These are phyloP conservation scores for Pneumocystis canis DNA, from an alignment of 1,139 yeast genomes.

Conservation along the genomic window DNA sequence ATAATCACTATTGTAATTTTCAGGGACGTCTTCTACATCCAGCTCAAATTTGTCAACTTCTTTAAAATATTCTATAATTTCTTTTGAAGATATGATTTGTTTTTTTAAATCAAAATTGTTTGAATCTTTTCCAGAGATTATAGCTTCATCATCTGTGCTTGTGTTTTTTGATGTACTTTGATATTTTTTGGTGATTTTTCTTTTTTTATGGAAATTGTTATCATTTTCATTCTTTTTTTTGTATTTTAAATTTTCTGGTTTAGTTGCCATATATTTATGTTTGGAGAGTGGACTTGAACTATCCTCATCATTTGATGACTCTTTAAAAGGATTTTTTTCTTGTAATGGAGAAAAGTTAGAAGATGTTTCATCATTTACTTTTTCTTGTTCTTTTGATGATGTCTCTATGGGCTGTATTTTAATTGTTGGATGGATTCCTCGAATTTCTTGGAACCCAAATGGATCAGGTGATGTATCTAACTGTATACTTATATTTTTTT, in stretches of 20 bases:
- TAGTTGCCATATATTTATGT: not conserved
- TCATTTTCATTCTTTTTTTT: not conserved
- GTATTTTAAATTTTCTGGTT: not conserved
- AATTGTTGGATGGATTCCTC: not conserved
- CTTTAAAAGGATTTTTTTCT: not conserved
- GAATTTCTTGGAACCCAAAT: not conserved
- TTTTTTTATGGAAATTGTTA: not conserved
- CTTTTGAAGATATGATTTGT: not conserved
- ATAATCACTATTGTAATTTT: not conserved
- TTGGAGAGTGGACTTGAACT: not conserved
- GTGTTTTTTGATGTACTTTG: not conserved
- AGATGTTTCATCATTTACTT: not conserved
- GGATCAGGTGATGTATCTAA: not conserved
- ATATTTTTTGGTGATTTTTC: not conserved
- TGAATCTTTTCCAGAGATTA: not conserved
- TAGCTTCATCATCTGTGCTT: not conserved
- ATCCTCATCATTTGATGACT: not conserved
- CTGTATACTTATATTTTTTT: not conserved
- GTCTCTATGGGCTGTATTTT: not conserved
- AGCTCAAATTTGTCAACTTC: not conserved
- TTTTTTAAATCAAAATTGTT: not conserved
- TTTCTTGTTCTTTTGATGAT: not conserved
- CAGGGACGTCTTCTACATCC: not conserved
- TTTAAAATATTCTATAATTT: not conserved
- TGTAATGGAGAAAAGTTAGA: not conserved